Evolutionary conservation across 2,329 filamentous ascomycete species (phyloP).

Genomic region (Colletotrichum abscissum): DNA sequence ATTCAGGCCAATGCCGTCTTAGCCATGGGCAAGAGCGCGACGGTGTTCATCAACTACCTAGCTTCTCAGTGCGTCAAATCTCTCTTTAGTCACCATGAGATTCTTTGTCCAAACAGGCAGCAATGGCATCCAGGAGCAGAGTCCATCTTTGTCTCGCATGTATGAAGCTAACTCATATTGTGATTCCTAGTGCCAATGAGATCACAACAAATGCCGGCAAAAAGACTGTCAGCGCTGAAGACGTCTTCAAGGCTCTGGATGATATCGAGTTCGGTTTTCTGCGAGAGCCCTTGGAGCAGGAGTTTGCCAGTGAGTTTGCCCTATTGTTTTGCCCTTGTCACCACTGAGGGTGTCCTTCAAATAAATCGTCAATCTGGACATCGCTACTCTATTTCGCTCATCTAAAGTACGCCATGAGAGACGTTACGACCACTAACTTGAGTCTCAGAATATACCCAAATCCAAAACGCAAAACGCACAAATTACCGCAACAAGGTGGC

Average conservation of each 20-base stretch:
- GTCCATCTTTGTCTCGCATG: neutral
- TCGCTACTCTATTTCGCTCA: neutral
- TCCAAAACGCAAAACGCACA: conserved; percentile 80
- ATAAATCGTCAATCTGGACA: neutral
- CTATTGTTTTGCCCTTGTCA: neutral
- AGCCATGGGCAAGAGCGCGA: conserved; percentile 84
- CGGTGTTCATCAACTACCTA: conserved; percentile 85
- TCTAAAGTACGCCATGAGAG: neutral
- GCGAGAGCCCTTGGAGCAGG: conserved; percentile 74
- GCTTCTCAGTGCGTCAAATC: conserved; percentile 73
- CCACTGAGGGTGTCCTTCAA: neutral
- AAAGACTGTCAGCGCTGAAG: conserved; percentile 81
- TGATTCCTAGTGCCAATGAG: conserved; percentile 73
- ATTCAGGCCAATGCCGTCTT: conserved; percentile 85
- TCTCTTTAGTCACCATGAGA: neutral
- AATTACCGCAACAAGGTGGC: conserved; percentile 77
- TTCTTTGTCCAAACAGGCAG: neutral
- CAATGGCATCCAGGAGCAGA: no score
- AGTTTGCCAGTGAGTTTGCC: conserved; percentile 74
- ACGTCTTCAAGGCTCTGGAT: conserved; percentile 82
- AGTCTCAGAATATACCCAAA: conserved; percentile 74
- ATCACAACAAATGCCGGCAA: conserved; percentile 74
- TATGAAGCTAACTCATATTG: neutral
- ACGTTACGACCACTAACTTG: conserved; percentile 15
- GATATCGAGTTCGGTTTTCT: conserved; percentile 83